Conservation (phyloP, 495 filamentous ascomycete genomes). For the Rhizodiscina lignyota region DNA sequence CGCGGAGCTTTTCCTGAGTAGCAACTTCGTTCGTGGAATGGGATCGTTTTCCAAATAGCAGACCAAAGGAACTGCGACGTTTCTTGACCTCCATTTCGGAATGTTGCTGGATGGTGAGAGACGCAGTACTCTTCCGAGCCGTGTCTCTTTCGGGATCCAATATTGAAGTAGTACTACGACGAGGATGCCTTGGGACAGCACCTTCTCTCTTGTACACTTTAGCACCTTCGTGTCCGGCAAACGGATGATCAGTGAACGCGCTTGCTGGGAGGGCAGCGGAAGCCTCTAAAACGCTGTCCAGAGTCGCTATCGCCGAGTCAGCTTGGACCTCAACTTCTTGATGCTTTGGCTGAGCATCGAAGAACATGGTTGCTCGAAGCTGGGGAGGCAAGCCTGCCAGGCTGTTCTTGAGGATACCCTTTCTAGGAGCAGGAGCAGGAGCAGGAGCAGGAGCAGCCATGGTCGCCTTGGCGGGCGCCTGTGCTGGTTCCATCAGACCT, state of each 20-base stretch:
- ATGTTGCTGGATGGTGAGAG: background rate
- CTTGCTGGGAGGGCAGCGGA: slow-evolving; percentile 81
- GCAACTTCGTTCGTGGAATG: too few species aligned
- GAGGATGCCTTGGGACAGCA: too few species aligned
- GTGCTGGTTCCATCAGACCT: too few species aligned
- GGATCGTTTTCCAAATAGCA: too few species aligned
- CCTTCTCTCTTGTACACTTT: slow-evolving; percentile 20
- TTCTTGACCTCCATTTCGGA: background rate
- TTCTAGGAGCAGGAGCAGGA: background rate
- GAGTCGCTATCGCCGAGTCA: slow-evolving; percentile 68
- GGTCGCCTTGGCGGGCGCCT: background rate
- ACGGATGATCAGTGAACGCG: slow-evolving; percentile 87
- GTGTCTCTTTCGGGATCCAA: too few species aligned
- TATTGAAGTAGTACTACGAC: too few species aligned
- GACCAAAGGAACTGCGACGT: background rate
- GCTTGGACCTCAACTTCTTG: slow-evolving; percentile 56
- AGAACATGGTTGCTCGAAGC: slow-evolving; percentile 78
- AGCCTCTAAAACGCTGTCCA: slow-evolving; percentile 91
- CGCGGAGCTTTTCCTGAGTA: background rate
- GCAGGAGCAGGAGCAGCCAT: background rate
- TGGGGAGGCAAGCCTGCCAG: slow-evolving; percentile 57
- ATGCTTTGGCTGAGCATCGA: slow-evolving; percentile 48
- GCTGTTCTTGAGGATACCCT: slow-evolving; percentile 6
- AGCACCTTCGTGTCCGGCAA: slow-evolving; percentile 41
- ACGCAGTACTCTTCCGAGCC: background rate